Percentiles rank a stretch among this genome's conserved stretches.
Evolutionary conservation across 768 basidiomycete species (phyloP).

Genomic region (Basidioascus undulatus): DNA sequence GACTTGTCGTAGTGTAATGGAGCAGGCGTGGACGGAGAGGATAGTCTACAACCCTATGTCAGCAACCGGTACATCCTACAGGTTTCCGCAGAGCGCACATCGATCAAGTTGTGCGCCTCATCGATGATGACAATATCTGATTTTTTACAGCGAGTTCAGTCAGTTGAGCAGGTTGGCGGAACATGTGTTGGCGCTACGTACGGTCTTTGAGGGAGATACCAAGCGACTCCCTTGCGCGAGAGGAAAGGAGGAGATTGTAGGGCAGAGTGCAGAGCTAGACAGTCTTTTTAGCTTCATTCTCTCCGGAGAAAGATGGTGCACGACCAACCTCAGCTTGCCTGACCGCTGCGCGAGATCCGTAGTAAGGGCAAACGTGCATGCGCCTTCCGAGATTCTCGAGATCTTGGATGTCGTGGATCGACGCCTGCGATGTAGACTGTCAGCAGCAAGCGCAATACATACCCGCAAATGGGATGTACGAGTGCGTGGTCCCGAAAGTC

Average conservation of each 20-base stretch:
- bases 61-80: background rate
- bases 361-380: constrained; percentile 66
- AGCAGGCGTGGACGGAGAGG: constrained; percentile 55
- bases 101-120: constrained; percentile 53
- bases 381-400: constrained; percentile 47
- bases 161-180: too few species aligned
- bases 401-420: constrained; percentile 85
- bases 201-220: constrained; percentile 29
- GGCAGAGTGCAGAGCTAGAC: constrained; percentile 65
- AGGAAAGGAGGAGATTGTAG: constrained; percentile 73
- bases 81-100: too few species aligned
- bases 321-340: constrained; percentile 58
- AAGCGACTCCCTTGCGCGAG: constrained; percentile 57
- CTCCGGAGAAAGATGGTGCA: background rate
- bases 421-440: constrained; percentile 34
- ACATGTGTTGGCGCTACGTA: too few species aligned
- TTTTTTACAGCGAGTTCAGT: constrained; percentile 39
- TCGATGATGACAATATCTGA: constrained; percentile 78
- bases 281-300: background rate
- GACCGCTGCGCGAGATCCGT: constrained; percentile 66
- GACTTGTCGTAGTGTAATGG: constrained; percentile 34
- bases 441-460: background rate
- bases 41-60: constrained; percentile 42
- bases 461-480: constrained; percentile 16
- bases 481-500: constrained; percentile 72